Percentiles rank a stretch among this genome's conserved stretches.
phyloP scores from a whole-genome alignment of 495 filamentous ascomycete genomes.

The Chaetomium fimeti region DNA sequence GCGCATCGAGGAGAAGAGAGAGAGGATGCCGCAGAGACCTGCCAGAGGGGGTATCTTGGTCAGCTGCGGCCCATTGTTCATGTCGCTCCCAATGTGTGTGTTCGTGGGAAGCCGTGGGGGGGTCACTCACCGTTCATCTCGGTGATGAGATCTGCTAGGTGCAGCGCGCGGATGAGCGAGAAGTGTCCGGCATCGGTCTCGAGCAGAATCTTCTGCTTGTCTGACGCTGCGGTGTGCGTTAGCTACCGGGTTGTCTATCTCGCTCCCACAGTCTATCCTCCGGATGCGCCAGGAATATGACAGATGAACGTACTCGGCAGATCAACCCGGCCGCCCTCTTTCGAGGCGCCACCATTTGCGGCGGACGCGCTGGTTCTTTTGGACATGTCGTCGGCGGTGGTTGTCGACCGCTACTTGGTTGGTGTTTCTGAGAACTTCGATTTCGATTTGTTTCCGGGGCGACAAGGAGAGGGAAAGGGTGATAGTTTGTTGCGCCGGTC shows the following conservation, averaged over 20 bases:
- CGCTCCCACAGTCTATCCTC: background rate
- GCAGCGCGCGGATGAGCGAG: conserved; percentile 70
- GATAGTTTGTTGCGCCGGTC: background rate
- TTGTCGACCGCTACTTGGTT: conserved; percentile 1
- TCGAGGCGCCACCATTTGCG: conserved; percentile 43
- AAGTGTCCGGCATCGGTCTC: conserved; percentile 71
- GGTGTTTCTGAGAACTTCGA: background rate
- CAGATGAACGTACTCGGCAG: conserved; percentile 35
- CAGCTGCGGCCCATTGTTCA: background rate
- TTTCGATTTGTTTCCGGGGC: background rate
- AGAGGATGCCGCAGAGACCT: conserved; percentile 86
- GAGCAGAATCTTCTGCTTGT: conserved; percentile 86
- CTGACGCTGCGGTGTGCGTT: conserved; percentile 52
- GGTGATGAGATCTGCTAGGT: conserved; percentile 93
- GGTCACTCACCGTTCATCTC: conserved; percentile 78
- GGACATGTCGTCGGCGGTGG: conserved; percentile 41
- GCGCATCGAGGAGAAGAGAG: conserved; percentile 91
- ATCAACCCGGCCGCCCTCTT: conserved; percentile 28
- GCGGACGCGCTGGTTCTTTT: conserved; percentile 46
- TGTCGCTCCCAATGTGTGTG: background rate
- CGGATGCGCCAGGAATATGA: background rate
- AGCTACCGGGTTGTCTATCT: background rate
- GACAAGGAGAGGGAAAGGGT: background rate
- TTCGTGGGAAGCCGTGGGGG: too few relatives aligned
- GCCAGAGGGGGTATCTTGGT: background rate